Evolutionary conservation across 345 rosid genomes (phyloP).

Genomic region (Arabis hirsuta): DNA sequence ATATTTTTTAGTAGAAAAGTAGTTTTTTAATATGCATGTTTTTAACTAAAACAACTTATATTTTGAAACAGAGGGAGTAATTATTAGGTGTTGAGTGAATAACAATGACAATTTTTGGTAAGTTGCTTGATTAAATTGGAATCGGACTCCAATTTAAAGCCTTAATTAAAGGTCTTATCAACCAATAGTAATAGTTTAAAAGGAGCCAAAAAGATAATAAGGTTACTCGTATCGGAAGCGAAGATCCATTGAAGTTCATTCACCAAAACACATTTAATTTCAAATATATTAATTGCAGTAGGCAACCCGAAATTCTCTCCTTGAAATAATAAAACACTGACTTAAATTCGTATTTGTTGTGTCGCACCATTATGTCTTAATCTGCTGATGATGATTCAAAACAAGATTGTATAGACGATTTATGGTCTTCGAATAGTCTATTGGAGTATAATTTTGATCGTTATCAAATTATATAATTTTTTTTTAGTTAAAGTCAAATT

Average conservation of each 20-base stretch:
- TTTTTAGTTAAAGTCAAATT: too few relatives aligned
- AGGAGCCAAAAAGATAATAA: conserved; percentile 22
- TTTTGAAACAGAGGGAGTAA: too few relatives aligned
- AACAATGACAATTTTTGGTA: conserved; percentile 18
- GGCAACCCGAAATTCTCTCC: conserved; percentile 30
- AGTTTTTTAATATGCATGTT: too few relatives aligned
- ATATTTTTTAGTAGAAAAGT: too few relatives aligned
- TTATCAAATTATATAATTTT: too few relatives aligned
- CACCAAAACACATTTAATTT: conserved; percentile 36
- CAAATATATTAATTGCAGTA: conserved; percentile 19
- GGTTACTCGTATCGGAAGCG: conserved; percentile 35
- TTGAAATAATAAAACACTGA: conserved; percentile 25
- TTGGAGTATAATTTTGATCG: background rate
- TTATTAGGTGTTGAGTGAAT: conserved; percentile 25
- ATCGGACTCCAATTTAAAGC: conserved; percentile 1
- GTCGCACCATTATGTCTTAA: conserved; percentile 4
- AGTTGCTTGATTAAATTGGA: conserved; percentile 7
- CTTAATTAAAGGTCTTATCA: conserved; percentile 22
- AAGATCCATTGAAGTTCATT: conserved; percentile 28
- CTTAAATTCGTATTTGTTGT: conserved; percentile 18
- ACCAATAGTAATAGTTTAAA: conserved; percentile 27
- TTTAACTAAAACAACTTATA: too few relatives aligned
- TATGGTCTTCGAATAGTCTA: too few relatives aligned
- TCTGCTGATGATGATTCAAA: background rate
- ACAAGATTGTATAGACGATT: background rate